phyloP scores from a whole-genome alignment of 2,329 filamentous ascomycete genomes.

The Atkinsonella hypoxylon region DNA sequence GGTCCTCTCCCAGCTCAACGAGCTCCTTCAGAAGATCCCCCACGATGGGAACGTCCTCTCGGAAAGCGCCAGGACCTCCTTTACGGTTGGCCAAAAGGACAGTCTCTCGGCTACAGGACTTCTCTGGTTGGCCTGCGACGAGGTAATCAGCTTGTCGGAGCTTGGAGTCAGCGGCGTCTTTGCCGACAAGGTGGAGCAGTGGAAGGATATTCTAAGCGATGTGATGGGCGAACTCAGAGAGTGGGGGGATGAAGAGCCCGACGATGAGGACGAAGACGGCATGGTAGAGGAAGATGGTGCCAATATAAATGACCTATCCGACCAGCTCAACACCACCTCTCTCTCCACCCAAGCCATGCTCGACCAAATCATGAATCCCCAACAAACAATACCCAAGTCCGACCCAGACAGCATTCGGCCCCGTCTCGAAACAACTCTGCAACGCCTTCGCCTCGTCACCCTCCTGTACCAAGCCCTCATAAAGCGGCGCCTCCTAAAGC shows the following conservation, averaged over 20 bases:
- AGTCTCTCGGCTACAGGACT: slow-evolving; percentile 59
- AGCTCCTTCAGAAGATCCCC: slow-evolving; percentile 48
- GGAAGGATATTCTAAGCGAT: slow-evolving; percentile 65
- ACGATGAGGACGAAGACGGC: slow-evolving; percentile 43
- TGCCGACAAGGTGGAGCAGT: slow-evolving; percentile 59
- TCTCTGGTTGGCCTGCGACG: slow-evolving; percentile 76
- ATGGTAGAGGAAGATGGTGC: slow-evolving; percentile 27
- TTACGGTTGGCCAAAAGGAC: slow-evolving; percentile 32
- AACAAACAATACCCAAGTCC: slow-evolving; percentile 48
- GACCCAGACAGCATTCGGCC: slow-evolving; percentile 52
- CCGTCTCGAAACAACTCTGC: slow-evolving; percentile 52
- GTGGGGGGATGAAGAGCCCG: slow-evolving; percentile 65
- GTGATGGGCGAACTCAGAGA: slow-evolving; percentile 77
- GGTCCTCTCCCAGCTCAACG: slow-evolving; percentile 49
- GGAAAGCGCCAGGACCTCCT: slow-evolving; percentile 11
- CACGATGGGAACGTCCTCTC: slow-evolving; percentile 42
- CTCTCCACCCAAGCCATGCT: slow-evolving; percentile 42
- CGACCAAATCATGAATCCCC: slow-evolving; percentile 55
- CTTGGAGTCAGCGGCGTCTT: slow-evolving; percentile 61
- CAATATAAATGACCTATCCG: slow-evolving; percentile 28
- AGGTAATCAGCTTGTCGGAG: slow-evolving; percentile 48
- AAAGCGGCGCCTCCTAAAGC: slow-evolving; percentile 55
- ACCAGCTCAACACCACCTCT: background rate
- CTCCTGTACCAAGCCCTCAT: slow-evolving; percentile 57
- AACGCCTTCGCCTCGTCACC: slow-evolving; percentile 53